Evolutionary conservation across 768 basidiomycete species (phyloP), one percentile per base, ranked within the genome.

Genomic region (Trametes sanguinea): DNA sequence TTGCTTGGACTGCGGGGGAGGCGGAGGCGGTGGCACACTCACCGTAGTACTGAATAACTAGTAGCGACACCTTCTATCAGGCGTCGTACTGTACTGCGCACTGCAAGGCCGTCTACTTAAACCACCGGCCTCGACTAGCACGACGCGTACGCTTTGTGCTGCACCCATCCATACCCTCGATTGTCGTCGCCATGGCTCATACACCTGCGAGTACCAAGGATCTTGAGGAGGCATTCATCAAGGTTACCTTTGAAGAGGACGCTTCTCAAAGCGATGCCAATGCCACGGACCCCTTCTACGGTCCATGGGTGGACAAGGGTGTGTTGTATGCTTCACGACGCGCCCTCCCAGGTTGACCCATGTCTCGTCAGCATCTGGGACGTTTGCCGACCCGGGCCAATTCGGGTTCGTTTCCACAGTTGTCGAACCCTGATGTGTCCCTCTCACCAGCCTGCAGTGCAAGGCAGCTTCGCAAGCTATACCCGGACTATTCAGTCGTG

Each of bases 401-500:
- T 67, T 61, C 48, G 60, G 47, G 59, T 45, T 48, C n/a, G 63
- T 67, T 6, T 13, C 2, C 11, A 9, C 13, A 32, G 22, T 42
- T 27, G 43, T n/a, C 4, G 6, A 6, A 33, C 1, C 16, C 5
- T 17, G 22, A 22, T 16, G 27, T 10, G 16, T 14, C 22, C 29
- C 54, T 51, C 30, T 61, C 40, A 22, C 37, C 35, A 14, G 33
- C 6, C 47, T 52, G 14, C 63, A 73, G 74, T 74, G 81, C 67
- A 69, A 76, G 85, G 61, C 74, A 78, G 42, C 76, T 92, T 42
- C 82, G 79, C 40, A 80, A 77, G 65, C 59, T 87, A 14, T 85
- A 90, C 69, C 87, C 89, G 6, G 80, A 82, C 9, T 78, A 88
- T 67, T 84, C 86, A 30, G 66, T 90, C 30, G 79, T 89, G 7